These are phyloP conservation scores for Chlamydomonas incerta DNA, from an alignment of 139 green algal species.

Conservation along the genomic window DNA sequence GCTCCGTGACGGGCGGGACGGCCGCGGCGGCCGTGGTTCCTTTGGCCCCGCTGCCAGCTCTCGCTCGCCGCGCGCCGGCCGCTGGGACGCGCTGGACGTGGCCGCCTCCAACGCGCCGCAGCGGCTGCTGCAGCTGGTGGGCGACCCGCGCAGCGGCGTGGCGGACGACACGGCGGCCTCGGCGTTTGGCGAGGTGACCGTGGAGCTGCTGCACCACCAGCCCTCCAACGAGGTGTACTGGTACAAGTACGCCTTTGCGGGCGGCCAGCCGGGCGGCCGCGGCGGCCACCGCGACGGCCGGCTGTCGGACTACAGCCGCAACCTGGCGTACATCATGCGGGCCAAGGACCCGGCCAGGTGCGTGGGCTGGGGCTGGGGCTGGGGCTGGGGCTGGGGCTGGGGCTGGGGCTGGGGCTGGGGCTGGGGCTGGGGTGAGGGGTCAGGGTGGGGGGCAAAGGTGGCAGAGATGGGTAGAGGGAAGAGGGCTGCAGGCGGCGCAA, in stretches of 20 bases:
- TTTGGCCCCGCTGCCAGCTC: no score
- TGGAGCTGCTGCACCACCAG: constrained; percentile 65
- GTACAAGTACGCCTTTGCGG: constrained; percentile 65
- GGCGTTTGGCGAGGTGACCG: constrained; percentile 57
- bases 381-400: no score
- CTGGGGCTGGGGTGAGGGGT: no score
- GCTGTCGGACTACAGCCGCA: constrained; percentile 67
- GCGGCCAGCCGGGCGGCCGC: neutral
- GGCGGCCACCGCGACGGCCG: constrained; percentile 58
- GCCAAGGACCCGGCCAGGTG: constrained; percentile 62
- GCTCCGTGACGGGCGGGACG: no score
- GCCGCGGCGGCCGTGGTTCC: no score
- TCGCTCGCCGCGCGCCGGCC: no score
- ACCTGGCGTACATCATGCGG: constrained; percentile 70
- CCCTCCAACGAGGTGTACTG: constrained; percentile 58
- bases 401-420: no score
- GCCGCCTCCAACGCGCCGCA: constrained; percentile 39
- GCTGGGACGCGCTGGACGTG: constrained; percentile 22
- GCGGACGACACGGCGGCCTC: constrained; percentile 62
- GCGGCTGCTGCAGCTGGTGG: constrained; percentile 58
- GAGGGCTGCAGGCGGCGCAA: no score
- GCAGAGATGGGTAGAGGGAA: no score
- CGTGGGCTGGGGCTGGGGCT: no score
- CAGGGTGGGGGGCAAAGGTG: no score
- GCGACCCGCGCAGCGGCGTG: constrained; percentile 67